These are phyloP conservation scores for Cardiospermum halicacabum DNA, from an alignment of 345 rosid genomes.

Conservation along the genomic window DNA sequence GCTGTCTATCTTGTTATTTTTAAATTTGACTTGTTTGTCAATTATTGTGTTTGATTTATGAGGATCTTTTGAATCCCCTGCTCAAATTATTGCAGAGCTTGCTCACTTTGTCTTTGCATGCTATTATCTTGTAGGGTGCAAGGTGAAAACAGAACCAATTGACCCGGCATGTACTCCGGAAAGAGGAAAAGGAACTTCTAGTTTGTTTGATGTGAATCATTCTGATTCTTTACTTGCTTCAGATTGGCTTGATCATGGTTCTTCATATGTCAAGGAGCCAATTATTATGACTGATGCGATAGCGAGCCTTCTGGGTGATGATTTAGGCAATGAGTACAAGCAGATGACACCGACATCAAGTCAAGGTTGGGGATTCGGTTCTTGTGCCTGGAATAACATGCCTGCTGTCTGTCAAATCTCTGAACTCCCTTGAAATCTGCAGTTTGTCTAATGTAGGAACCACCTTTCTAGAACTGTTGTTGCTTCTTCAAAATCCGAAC, in stretches of 20 bases:
- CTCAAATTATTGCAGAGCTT: conserved; percentile 1
- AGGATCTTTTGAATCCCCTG: not conserved
- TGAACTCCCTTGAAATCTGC: conserved; percentile 43
- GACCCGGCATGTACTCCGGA: conserved; percentile 35
- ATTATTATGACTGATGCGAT: conserved; percentile 53
- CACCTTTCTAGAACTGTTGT: not conserved
- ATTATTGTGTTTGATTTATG: not conserved
- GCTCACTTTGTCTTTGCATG: not conserved
- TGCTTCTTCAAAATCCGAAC: conserved; percentile 13
- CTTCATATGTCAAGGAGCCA: conserved; percentile 50
- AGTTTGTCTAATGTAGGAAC: conserved; percentile 15
- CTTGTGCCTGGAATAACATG: conserved; percentile 82
- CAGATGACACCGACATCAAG: conserved; percentile 40
- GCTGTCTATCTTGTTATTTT: not conserved
- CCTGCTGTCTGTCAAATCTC: conserved; percentile 72
- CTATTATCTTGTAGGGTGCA: conserved; percentile 30
- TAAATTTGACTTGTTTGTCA: not conserved
- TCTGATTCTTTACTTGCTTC: conserved; percentile 72
- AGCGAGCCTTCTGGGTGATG: conserved; percentile 66
- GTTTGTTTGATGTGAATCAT: conserved; percentile 30
- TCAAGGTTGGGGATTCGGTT: conserved; percentile 58
- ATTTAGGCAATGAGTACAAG: conserved; percentile 54
- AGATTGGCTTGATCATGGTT: conserved; percentile 66
- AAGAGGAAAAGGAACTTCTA: conserved; percentile 27
- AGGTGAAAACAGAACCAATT: conserved; percentile 38